Evolutionary conservation across 441 rosid species (phyloP), one percentile per base, ranked within the genome.

Genomic region (Gossypium trilobum): DNA sequence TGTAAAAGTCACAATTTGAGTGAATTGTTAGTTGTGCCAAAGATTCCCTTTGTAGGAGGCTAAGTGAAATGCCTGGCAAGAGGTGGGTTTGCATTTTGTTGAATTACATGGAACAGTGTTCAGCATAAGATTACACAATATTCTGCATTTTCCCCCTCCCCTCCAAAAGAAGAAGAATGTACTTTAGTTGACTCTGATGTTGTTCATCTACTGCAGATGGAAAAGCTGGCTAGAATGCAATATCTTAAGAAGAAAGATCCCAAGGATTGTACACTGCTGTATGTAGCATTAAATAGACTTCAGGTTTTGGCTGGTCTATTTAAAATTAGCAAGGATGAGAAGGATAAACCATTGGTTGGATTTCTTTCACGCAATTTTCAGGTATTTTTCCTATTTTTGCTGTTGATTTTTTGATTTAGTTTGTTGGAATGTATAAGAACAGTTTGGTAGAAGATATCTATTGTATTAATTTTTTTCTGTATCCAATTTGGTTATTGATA

Each of bases 301-400:
- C 95, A 90, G 87, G 99, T 94, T 78, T 85, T 91, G 91, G 91
- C 95, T 78, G 97, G 99, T 74, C 92, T 94, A 75, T 94, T 91
- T 74, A 94, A 91, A 84, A 77, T 94, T 74, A 91, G 97, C 86
- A 92, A 79, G 85, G 85, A 91, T 83, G 97, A 92, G 80, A 94
- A 85, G 83, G 94, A 94, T 80, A 94, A 90, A 81, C 95, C 97
- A 23, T 84, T 94, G 86, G 91, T 92, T 79, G 94, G 78, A 80
- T 94, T 94, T 84, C 95, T 94, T 75, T 87, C 89, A 4, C 95
- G 99, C 75, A 90, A 94, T 81, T 94, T 94, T 83, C 87, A 94
- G 99, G 99, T 94, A 82, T 70, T 78, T 75, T 70, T 54, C 29
- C 31, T 74, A 71, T 19, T 17, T 70, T 17, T 13, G 10, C 27